These are phyloP conservation scores for Rhodotorula sp. DNA, from an alignment of 1,284 basidiomycete genomes.

Conservation along the genomic window DNA sequence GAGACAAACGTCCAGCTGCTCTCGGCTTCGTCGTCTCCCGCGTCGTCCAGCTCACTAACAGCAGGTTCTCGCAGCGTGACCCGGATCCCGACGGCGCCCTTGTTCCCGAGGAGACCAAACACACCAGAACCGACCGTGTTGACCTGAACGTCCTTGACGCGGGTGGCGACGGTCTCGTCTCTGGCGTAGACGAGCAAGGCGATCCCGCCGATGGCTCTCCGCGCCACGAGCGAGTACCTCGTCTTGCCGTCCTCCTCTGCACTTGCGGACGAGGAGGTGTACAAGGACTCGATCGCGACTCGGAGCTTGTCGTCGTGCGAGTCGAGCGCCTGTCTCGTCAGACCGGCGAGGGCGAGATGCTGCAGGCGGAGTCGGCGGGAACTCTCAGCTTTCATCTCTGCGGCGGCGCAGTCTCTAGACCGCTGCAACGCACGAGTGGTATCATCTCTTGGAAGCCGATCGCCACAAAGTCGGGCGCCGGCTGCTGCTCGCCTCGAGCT, in stretches of 20 bases:
- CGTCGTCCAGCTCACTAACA: conserved; percentile 40
- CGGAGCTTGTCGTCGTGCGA: conserved; percentile 31
- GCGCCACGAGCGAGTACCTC: conserved; percentile 69
- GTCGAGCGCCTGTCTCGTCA: conserved; percentile 40
- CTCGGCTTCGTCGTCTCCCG: conserved; percentile 44
- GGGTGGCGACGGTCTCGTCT: conserved; percentile 62
- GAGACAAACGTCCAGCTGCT: conserved; percentile 72
- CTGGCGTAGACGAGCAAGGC: conserved; percentile 75
- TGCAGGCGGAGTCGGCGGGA: conserved; percentile 52
- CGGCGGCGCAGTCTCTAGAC: conserved; percentile 52
- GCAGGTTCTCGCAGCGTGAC: conserved; percentile 60
- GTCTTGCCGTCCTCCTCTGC: conserved; percentile 48
- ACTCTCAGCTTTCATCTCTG: conserved; percentile 33
- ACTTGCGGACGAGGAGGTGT: conserved; percentile 55
- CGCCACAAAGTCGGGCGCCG: conserved; percentile 71
- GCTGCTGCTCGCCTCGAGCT: conserved; percentile 12
- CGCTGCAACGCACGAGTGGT: conserved; percentile 67
- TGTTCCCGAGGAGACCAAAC: conserved; percentile 74
- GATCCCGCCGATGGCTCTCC: conserved; percentile 72
- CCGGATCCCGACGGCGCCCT: conserved; percentile 86
- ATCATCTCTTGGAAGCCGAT: conserved; percentile 87
- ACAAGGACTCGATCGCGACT: conserved; percentile 21
- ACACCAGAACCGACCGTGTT: conserved; percentile 48
- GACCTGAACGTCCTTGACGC: conserved; percentile 59
- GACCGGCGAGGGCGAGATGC: conserved; percentile 48